phyloP scores from a whole-genome alignment of 345 rosid species.

The Eucalyptus sp. region DNA sequence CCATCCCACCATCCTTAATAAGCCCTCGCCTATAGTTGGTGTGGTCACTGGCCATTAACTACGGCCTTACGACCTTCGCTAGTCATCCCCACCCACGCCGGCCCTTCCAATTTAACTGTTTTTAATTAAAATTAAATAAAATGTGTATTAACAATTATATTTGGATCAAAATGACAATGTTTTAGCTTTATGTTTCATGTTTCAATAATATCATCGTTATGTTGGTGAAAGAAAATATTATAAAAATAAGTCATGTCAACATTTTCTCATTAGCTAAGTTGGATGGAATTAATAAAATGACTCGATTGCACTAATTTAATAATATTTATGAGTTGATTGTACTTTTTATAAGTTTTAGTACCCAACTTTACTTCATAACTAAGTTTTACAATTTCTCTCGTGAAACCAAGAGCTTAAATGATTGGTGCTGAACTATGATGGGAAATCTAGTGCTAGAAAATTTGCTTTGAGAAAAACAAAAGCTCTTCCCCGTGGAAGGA shows the following conservation, averaged over 20 bases:
- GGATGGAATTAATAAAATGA: accelerated
- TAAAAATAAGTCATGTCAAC: not conserved
- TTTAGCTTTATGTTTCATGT: not conserved
- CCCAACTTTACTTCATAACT: too few relatives aligned
- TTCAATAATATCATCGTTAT: not conserved
- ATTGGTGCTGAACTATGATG: not conserved
- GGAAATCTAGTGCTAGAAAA: not conserved
- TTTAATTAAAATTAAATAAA: not conserved
- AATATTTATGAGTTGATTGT: accelerated
- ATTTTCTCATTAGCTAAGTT: not conserved
- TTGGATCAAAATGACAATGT: not conserved
- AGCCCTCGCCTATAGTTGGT: not conserved
- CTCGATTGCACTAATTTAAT: not conserved
- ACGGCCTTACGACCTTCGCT: accelerated
- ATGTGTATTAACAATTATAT: not conserved
- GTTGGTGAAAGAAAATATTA: not conserved
- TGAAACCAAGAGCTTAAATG: not conserved
- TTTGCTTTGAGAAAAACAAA: not conserved
- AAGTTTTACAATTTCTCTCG: too few relatives aligned
- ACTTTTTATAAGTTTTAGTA: not conserved
- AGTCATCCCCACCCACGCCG: accelerated
- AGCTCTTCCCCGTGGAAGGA: not conserved
- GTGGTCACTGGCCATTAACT: accelerated
- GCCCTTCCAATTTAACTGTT: not conserved
- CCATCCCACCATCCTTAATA: not conserved